phyloP scores from a whole-genome alignment of 2,329 filamentous ascomycete species.

The Dactylonectria estremocensis region DNA sequence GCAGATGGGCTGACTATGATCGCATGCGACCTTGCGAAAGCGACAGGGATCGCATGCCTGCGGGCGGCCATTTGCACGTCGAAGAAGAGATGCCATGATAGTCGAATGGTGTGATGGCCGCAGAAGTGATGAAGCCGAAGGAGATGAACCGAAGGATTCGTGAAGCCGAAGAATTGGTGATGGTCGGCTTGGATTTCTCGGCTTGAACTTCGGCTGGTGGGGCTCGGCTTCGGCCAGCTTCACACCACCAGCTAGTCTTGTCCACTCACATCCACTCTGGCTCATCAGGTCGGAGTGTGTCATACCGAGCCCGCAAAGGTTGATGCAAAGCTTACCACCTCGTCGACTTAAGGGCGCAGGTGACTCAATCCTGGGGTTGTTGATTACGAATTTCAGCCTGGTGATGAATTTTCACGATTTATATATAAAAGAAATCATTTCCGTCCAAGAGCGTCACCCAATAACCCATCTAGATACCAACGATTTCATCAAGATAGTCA shows the following conservation, averaged over 20 bases:
- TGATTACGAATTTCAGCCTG: slow-evolving; percentile 4
- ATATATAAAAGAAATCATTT: slow-evolving; percentile 33
- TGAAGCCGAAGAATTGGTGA: slow-evolving; percentile 4
- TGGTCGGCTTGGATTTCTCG: slow-evolving; percentile 30
- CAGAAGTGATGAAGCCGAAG: slow-evolving; percentile 22
- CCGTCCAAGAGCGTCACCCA: background rate
- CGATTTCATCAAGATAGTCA: background rate
- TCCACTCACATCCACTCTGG: slow-evolving; percentile 1
- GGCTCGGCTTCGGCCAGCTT: slow-evolving; percentile 18
- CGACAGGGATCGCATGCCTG: slow-evolving; percentile 57
- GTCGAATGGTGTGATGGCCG: slow-evolving; percentile 8
- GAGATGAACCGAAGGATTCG: slow-evolving; percentile 20
- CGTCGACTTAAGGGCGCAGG: slow-evolving; percentile 36
- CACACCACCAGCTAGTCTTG: background rate
- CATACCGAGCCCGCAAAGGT: slow-evolving; percentile 34
- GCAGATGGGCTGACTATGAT: slow-evolving; percentile 59
- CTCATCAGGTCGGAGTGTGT: slow-evolving; percentile 31
- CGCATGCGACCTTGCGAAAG: slow-evolving; percentile 61
- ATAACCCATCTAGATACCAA: background rate
- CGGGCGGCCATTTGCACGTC: slow-evolving; percentile 49
- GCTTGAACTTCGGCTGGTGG: slow-evolving; percentile 31
- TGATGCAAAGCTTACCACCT: slow-evolving; percentile 40
- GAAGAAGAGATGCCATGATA: slow-evolving; percentile 42
- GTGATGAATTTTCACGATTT: slow-evolving; percentile 7
- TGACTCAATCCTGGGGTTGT: slow-evolving; percentile 40